Evolutionary conservation across 176 grass and related monocot genomes (phyloP).

Genomic region (Dendrocalamus sinicus): DNA sequence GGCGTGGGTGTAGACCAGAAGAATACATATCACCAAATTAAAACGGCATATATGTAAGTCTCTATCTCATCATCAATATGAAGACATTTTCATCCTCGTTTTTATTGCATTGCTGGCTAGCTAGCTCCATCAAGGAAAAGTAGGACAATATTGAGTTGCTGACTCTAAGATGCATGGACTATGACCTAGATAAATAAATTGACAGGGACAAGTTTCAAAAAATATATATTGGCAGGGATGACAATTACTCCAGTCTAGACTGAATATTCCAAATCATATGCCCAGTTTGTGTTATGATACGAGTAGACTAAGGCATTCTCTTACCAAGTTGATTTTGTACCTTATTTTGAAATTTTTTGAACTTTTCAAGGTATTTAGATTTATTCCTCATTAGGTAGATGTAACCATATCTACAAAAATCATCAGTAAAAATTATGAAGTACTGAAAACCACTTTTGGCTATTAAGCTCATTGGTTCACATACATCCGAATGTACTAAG

Average conservation of each 20-base stretch:
- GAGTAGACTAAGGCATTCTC: no score
- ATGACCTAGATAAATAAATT: conserved; percentile 1
- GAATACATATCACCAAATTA: background rate
- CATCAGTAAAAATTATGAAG: no score
- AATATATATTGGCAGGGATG: background rate
- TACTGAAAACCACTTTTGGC: no score
- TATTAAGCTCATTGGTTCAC: no score
- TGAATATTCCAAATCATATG: conserved; percentile 15
- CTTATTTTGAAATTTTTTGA: no score
- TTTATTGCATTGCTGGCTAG: background rate
- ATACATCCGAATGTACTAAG: no score
- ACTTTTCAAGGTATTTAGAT: no score
- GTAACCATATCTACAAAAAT: no score
- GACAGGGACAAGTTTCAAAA: background rate
- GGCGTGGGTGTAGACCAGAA: no score
- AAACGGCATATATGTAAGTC: background rate
- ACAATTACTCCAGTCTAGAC: background rate
- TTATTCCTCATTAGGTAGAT: no score
- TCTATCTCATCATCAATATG: background rate
- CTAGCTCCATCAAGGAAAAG: background rate
- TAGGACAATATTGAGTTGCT: background rate
- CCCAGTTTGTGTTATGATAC: no score
- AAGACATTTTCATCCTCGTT: background rate
- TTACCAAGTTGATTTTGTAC: no score
- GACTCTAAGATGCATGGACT: background rate